These are phyloP conservation scores for Rhynchospora pubera DNA, from an alignment of 176 grass and related monocot genomes.

Conservation along the genomic window DNA sequence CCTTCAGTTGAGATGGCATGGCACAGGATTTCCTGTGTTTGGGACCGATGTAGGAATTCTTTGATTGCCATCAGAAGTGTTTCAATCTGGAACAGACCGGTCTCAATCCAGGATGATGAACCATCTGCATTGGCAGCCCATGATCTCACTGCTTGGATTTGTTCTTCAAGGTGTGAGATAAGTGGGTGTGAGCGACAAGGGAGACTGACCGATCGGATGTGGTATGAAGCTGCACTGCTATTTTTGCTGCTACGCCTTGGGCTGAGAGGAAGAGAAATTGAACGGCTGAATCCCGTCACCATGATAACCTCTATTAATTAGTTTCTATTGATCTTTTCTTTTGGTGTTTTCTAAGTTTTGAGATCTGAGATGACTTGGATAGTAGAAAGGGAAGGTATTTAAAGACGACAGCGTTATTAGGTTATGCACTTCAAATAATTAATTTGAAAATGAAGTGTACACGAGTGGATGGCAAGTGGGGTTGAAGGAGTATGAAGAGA, in stretches of 20 bases:
- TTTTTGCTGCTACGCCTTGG: conserved; percentile 25
- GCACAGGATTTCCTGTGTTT: conserved; percentile 37
- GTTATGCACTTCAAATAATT: neutral
- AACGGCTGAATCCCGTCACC: conserved; percentile 53
- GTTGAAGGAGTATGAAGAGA: conserved; percentile 5
- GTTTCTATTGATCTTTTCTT: neutral
- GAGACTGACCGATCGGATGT: conserved; percentile 40
- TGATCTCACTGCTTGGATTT: conserved; percentile 42
- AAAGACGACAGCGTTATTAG: neutral
- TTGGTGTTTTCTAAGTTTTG: neutral
- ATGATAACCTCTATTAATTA: conserved; percentile 19
- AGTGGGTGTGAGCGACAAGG: conserved; percentile 62
- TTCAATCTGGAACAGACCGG: conserved; percentile 41
- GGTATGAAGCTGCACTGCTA: neutral
- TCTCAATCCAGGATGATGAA: neutral
- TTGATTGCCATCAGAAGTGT: conserved; percentile 45
- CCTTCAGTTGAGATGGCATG: conserved; percentile 23
- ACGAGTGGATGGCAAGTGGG: conserved; percentile 17
- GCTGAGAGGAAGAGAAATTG: conserved; percentile 64
- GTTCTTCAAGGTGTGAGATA: conserved; percentile 42
- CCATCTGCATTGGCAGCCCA: conserved; percentile 32
- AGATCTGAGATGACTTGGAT: conserved; percentile 2
- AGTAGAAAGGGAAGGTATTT: conserved; percentile 8
- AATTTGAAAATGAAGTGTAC: neutral
- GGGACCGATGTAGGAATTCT: conserved; percentile 47